Base-by-base conservation (phyloP, 768 basidiomycete genomes). In the Rhodotorula kratochvilovae region DNA sequence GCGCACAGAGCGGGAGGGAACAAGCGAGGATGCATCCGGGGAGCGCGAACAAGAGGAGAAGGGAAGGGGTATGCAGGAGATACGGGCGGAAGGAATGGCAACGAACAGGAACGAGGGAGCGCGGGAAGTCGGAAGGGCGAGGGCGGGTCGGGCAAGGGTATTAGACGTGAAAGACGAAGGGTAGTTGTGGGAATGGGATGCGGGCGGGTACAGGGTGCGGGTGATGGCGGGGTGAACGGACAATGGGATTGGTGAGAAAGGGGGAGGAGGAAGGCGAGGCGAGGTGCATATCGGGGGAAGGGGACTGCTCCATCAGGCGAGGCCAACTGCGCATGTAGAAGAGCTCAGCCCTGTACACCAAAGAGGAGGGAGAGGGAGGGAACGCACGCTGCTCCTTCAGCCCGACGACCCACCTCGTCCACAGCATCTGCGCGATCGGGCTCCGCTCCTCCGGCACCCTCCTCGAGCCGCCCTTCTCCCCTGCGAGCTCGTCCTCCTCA, bases 401-500 rank as follows among this genome's bases (percentile, higher is more conserved):
- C 6, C 93, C 93, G 78, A 96, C 91, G 35, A 97, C 83, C 94
- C 95, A 98, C 60, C 95, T 87, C 85, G 94, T 88, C 80, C 97
- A 98, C n/a, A 98, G 83, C 73, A 98, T 85, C 79, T 98, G 95
- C 31, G 92, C 90, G 39, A 98, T 92, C 12, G 94, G 92, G 66
- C 91, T 93, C 64, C 82, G 65, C 58, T 81, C 77, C 58, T 77
- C 67, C 79, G 88, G 72, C 31, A 67, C 76, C 29, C 46, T 64
- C 21, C 35, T 50, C 33, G 31, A 25, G 31, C 46, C 33, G 59
- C 61, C 29, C 50, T 36, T 33, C 65, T 21, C 21, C 42, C 23
- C 36, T 21, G 27, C 36, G 31, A 56, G 54, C 25, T 51, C 54
- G 13, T 58, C 59, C 31, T 72, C 72, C 19, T 63, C 70, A 21